Evolutionary conservation across 2,329 filamentous ascomycete genomes (phyloP).

Genomic region (Eutypella sp.): DNA sequence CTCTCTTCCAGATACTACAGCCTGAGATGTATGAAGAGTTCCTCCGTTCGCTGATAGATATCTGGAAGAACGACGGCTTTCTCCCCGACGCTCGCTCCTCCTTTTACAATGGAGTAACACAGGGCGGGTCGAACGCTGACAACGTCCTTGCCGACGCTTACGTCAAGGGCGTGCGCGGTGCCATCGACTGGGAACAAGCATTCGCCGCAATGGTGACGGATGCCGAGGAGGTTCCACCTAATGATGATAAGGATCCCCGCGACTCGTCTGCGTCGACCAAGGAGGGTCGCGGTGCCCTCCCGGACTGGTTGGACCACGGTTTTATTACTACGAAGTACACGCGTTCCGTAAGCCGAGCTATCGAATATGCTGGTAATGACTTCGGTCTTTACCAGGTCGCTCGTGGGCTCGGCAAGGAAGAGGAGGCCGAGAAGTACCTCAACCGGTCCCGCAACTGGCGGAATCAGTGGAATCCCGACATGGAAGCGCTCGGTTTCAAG

Average conservation of each 20-base stretch:
- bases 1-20: conserved; percentile 61
- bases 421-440: conserved; percentile 55
- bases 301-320: conserved; percentile 61
- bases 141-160: conserved; percentile 70
- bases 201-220: conserved; percentile 62
- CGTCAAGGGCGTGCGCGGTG: conserved; percentile 60
- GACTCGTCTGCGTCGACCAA: conserved; percentile 58
- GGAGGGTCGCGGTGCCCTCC: conserved; percentile 63
- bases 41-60: conserved; percentile 62
- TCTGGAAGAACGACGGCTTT: conserved; percentile 61
- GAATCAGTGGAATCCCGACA: conserved; percentile 63
- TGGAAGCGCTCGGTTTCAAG: conserved; percentile 52
- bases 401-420: conserved; percentile 43
- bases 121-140: conserved; percentile 67
- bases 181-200: conserved; percentile 59
- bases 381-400: conserved; percentile 64
- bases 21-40: conserved; percentile 59
- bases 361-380: conserved; percentile 67
- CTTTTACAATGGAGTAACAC: conserved; percentile 64
- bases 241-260: conserved; percentile 53
- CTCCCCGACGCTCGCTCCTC: conserved; percentile 63
- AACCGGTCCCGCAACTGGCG: conserved; percentile 63
- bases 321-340: conserved; percentile 60
- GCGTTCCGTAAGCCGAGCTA: conserved; percentile 58
- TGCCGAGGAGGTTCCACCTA: conserved; percentile 58